Evolutionary conservation across 805 yeast genomes (phyloP).

Genomic region (Zygosaccharomyces bisporus): DNA sequence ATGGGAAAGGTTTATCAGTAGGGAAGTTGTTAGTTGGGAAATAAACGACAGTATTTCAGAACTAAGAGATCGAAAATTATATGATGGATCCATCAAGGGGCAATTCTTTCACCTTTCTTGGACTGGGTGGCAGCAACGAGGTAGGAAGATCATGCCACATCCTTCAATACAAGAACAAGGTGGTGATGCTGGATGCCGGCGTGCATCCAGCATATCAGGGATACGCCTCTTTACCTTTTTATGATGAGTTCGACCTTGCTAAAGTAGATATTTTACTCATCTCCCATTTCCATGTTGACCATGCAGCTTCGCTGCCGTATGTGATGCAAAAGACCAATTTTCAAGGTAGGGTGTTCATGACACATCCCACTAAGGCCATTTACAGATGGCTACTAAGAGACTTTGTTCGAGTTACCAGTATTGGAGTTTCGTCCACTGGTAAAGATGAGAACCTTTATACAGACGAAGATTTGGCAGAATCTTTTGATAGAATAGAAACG

Average conservation of each 20-base stretch:
- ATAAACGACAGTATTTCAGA: background rate
- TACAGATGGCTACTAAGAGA: slow-evolving; percentile 93
- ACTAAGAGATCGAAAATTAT: background rate
- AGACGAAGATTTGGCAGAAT: slow-evolving; percentile 82
- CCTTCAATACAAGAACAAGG: slow-evolving; percentile 86
- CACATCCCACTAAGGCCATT: slow-evolving; percentile 98
- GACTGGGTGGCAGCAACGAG: slow-evolving; percentile 97
- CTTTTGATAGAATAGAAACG: slow-evolving; percentile 88
- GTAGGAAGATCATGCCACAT: slow-evolving; percentile 97
- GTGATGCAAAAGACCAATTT: slow-evolving; percentile 96
- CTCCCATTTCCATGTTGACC: slow-evolving; percentile 96
- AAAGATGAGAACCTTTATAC: slow-evolving; percentile 60
- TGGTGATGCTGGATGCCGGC: slow-evolving; percentile 96
- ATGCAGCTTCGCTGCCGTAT: slow-evolving; percentile 95
- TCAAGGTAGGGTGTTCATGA: slow-evolving; percentile 96
- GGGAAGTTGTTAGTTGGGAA: slow-evolving; percentile 14
- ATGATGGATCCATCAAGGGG: slow-evolving; percentile 17
- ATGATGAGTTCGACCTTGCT: slow-evolving; percentile 89
- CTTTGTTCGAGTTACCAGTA: slow-evolving; percentile 82
- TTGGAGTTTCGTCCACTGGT: slow-evolving; percentile 42
- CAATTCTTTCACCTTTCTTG: slow-evolving; percentile 60
- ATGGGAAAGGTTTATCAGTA: slow-evolving; percentile 7
- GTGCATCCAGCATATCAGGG: slow-evolving; percentile 95
- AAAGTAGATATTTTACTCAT: slow-evolving; percentile 81
- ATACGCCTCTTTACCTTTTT: slow-evolving; percentile 85